Conservation (phyloP, 129 eudicot species). For the Glebionis coronaria region DNA sequence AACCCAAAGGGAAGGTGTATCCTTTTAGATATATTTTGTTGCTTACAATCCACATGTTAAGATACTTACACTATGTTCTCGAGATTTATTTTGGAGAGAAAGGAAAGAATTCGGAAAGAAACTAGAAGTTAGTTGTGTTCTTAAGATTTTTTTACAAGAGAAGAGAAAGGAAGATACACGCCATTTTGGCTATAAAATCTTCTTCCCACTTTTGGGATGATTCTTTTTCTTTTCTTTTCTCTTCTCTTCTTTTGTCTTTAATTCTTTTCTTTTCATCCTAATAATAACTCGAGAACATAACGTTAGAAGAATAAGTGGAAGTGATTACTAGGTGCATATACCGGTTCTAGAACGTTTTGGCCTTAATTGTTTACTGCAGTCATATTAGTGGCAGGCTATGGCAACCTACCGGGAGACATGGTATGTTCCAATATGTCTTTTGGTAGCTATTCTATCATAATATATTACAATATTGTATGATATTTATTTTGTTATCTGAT, state of each 20-base stretch:
- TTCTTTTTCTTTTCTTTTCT: too few relatives aligned
- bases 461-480: constrained; percentile 7
- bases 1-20: constrained; percentile 96
- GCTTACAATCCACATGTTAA: neutral
- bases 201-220: too few relatives aligned
- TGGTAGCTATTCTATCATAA: constrained; percentile 3
- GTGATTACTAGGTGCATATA: constrained; percentile 14
- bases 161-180: too few relatives aligned
- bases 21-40: constrained; percentile 35
- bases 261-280: too few relatives aligned
- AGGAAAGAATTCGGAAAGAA: too few relatives aligned
- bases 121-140: too few relatives aligned
- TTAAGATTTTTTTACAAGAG: too few relatives aligned
- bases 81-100: too few relatives aligned
- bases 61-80: too few relatives aligned
- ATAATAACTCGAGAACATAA: too few relatives aligned
- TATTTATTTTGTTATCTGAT: constrained; percentile 3
- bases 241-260: too few relatives aligned
- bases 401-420: constrained; percentile 96
- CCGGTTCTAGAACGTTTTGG: constrained; percentile 19
- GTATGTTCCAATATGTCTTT: constrained; percentile 33
- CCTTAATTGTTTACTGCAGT: constrained; percentile 66
- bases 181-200: too few relatives aligned
- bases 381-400: constrained; percentile 93
- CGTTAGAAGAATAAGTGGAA: constrained; percentile 5